Percentiles rank a stretch among this genome's conserved stretches.
Conservation (phyloP, 2,329 filamentous ascomycete species). For the Neopestalotiopsis rosae region DNA sequence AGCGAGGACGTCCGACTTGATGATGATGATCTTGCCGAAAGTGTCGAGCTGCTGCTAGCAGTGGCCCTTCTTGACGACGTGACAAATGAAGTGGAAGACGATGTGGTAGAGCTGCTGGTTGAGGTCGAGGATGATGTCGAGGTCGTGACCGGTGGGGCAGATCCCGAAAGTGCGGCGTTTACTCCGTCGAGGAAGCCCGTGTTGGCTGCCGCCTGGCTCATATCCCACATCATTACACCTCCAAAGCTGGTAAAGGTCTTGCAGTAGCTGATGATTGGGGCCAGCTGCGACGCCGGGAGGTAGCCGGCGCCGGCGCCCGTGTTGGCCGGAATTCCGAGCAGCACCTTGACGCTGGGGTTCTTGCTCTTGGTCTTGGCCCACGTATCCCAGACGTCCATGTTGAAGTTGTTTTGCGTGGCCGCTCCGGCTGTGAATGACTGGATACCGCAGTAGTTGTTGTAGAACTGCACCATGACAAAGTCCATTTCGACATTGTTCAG, state of each 20-base stretch:
- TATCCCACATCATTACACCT: slow-evolving; percentile 74
- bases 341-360: slow-evolving; percentile 65
- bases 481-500: slow-evolving; percentile 63
- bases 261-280: slow-evolving; percentile 56
- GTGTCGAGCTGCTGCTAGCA: background rate
- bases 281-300: slow-evolving; percentile 49
- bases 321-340: slow-evolving; percentile 63
- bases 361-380: slow-evolving; percentile 65
- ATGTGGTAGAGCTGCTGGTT: background rate
- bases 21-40: background rate
- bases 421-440: slow-evolving; percentile 47
- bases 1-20: background rate
- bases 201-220: slow-evolving; percentile 65
- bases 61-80: background rate
- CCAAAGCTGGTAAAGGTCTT: slow-evolving; percentile 65
- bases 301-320: slow-evolving; percentile 63
- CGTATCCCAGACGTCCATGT: slow-evolving; percentile 67
- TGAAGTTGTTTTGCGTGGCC: slow-evolving; percentile 58
- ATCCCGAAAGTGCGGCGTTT: background rate
- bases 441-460: slow-evolving; percentile 71
- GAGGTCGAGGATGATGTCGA: background rate
- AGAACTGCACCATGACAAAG: slow-evolving; percentile 69
- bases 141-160: background rate
- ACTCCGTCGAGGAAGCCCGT: slow-evolving; percentile 54
- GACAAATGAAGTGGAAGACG: background rate